Evolutionary conservation across 1,284 basidiomycete genomes (phyloP), one percentile per base, ranked within the genome.

Genomic region (Trametes sp.): DNA sequence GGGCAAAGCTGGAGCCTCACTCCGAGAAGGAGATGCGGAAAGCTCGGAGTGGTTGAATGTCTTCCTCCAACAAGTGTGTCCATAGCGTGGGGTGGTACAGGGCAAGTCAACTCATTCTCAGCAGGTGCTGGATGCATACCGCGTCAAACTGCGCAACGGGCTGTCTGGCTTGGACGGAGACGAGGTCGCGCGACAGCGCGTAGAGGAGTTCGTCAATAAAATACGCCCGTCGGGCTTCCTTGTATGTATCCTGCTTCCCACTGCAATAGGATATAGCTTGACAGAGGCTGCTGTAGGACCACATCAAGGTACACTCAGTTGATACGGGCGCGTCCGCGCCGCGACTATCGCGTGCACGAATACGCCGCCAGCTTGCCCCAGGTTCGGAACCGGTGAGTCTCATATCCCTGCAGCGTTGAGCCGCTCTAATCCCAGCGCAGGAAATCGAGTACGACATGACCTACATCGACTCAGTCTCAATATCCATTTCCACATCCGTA

Each of bases 401-500:
- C 26, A 8, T 33, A 2, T 21, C 14, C 33, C n/a, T 49, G 8
- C 16, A 36, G 31, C 23, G 3, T 16, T 19, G 11, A n/a, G 41
- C 14, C 35, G 16, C 10, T 0, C 48, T 59, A 8, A 55, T 26
- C 26, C 33, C 5, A 29, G 54, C 45, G 29, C 69, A 88, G 86
- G 80, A 83, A 68, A 82, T 81, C 65, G 85, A 87, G 75, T 86
- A 90, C 62, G 87, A 87, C 70, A 79, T 91, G 70, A 79, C 80
- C 29, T 94, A 94, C 71, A 82, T 80, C 8, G 92, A 94, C 72
- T 84, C 83, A 8, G 65, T 91, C 46, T 93, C 92, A 2, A 76
- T 93, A 38, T 91, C 92, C 1, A 80, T 94, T 26, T 93, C 92
- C 33, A 94, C 92, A 0, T 89, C 91, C 24, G 90, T 92, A 69